phyloP scores from a whole-genome alignment of 179 eudicot genomes.

The Sideroxylon spinosum region DNA sequence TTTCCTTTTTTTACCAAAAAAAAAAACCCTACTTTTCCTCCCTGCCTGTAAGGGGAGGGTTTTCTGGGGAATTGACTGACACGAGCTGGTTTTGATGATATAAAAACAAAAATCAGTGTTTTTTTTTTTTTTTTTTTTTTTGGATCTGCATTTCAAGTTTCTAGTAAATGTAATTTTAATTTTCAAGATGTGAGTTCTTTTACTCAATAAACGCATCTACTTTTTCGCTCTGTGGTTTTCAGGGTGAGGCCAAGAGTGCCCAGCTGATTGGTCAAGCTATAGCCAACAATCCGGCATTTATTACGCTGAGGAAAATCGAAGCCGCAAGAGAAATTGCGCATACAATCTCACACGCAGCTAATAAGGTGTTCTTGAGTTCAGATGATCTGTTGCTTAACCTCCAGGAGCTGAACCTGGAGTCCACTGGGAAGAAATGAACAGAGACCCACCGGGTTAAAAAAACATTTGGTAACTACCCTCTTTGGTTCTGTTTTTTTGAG shows the following conservation, averaged over 20 bases:
- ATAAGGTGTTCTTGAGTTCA: slow-evolving; percentile 40
- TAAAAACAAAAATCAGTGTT: no score
- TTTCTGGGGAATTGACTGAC: no score
- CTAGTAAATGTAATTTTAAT: background rate
- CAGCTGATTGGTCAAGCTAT: slow-evolving; percentile 59
- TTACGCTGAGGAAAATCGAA: slow-evolving; percentile 54
- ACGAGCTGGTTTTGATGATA: no score
- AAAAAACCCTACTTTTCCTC: no score
- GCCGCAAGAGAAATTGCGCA: slow-evolving; percentile 57
- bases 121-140: no score
- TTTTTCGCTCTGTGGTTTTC: background rate
- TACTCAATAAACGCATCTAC: background rate
- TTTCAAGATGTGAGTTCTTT: no score
- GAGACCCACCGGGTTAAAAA: background rate
- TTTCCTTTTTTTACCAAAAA: no score
- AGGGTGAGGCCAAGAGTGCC: slow-evolving; percentile 80
- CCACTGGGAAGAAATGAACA: slow-evolving; percentile 13
- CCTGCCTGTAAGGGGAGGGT: no score
- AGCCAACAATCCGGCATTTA: slow-evolving; percentile 54
- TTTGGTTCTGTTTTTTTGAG: background rate
- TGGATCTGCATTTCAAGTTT: background rate
- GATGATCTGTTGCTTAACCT: slow-evolving; percentile 57
- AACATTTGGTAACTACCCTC: background rate
- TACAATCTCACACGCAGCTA: slow-evolving; percentile 35
- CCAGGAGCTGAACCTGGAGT: slow-evolving; percentile 28